Conservation (phyloP, 805 yeast genomes). For the Lipomyces orientalis region DNA sequence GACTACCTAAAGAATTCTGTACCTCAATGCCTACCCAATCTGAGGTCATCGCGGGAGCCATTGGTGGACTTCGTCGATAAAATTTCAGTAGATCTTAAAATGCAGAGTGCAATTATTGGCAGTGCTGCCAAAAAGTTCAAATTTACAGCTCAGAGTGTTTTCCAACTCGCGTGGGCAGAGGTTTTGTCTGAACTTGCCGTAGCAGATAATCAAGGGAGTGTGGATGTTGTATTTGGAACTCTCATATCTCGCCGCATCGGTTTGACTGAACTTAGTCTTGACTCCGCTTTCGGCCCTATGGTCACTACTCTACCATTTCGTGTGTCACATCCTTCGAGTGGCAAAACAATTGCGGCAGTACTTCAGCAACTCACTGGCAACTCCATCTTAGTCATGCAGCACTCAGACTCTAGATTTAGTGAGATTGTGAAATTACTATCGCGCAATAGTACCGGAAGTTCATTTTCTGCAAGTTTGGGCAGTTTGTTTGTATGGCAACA, state of each 20-base stretch:
- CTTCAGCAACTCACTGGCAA: background rate
- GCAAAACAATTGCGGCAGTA: background rate
- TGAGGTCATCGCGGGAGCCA: background rate
- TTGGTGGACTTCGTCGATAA: conserved; percentile 2
- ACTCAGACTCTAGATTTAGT: conserved; percentile 11
- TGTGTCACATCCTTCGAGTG: background rate
- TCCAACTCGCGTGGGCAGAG: conserved; percentile 35
- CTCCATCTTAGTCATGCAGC: conserved; percentile 4
- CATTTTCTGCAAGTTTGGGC: conserved; percentile 4
- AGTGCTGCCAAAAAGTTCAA: background rate
- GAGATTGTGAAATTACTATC: conserved; percentile 8
- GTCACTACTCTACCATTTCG: conserved; percentile 26
- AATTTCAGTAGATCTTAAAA: background rate
- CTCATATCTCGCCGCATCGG: conserved; percentile 32
- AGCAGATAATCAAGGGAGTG: background rate
- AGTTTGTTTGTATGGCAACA: conserved; percentile 33
- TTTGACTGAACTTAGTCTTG: conserved; percentile 11
- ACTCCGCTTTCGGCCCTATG: conserved; percentile 26
- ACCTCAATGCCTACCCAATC: conserved; percentile 8
- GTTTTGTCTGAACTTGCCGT: conserved; percentile 13
- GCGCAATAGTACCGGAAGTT: background rate
- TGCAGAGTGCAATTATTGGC: background rate
- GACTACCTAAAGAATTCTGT: conserved; percentile 10
- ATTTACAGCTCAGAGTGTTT: conserved; percentile 30
- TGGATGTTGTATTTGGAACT: conserved; percentile 36